Base-by-base conservation (phyloP, 768 basidiomycete species). In the Mycena vulgaris region DNA sequence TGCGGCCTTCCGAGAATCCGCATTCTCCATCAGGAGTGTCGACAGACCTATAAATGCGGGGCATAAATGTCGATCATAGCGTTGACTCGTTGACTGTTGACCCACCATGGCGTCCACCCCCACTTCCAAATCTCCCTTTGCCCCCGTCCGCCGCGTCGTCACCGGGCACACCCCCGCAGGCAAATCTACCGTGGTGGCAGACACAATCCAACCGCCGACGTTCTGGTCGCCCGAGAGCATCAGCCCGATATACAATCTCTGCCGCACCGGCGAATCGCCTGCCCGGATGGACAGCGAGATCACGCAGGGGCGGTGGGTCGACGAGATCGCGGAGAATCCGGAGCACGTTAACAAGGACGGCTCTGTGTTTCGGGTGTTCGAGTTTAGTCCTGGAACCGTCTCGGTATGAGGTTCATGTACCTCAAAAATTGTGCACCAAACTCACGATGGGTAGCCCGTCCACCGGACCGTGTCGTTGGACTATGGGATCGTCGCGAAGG, bases 391-490 rank as follows among this genome's bases (percentile, higher is more conserved):
- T 5, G 70, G 70, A 11, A 47, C 53, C 9, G 70, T 71, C 21
- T 51, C 70, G 49, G 70, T 63, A 31, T 19, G 58, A 13, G 33
- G 13, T 35, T 35, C 14, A 25, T 53, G 25, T 27, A 25, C 56
- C 27, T 59, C n/a, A 25, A 37, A 33, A 52, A 19, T 21, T 13
- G 27, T 19, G 21, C 27, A 1, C 47, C 19, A 3, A 5, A 21
- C 23, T 14, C 1, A 40, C 51, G 2, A 42, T 28, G 30, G 21
- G 11, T 28, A 72, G 77, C 70, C 70, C 25, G 48, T 74, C 28
- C 76, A 78, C 53, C 69, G 77, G 3, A 76, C 76, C 2, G 42
- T 59, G 5, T 68, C 76, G n/a, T 27, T 78, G 33, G 78, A 79
- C 62, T 76, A 78, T 33, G 73, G 69, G 11, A 69, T 77, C 55